Evolutionary conservation across 192 early-diverging fungal genomes (phyloP).

Genomic region (Coemansia reversa): DNA sequence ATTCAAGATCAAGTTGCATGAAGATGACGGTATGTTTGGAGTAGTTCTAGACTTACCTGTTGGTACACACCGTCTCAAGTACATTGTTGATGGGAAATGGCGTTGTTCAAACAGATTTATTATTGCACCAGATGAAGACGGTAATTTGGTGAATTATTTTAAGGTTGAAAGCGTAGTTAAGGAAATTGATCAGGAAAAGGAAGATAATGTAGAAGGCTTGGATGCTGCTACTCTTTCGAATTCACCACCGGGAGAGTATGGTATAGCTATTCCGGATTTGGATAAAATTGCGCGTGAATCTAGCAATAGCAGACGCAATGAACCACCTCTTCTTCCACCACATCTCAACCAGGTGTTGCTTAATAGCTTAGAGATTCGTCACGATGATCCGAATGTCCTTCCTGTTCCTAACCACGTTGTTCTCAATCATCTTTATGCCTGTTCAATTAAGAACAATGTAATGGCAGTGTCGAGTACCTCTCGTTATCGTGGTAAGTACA

Average conservation of each 20-base stretch:
- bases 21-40: slow-evolving; percentile 42
- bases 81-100: slow-evolving; percentile 99
- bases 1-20: slow-evolving; percentile 78
- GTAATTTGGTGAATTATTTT: slow-evolving; percentile 94
- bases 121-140: slow-evolving; percentile 89
- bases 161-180: slow-evolving; percentile 72
- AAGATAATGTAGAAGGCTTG: slow-evolving; percentile 52
- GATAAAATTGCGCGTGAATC: slow-evolving; percentile 43
- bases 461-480: slow-evolving; percentile 90
- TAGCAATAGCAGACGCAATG: slow-evolving; percentile 45
- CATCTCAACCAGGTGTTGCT: slow-evolving; percentile 92
- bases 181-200: slow-evolving; percentile 43
- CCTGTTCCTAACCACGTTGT: slow-evolving; percentile 91
- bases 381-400: slow-evolving; percentile 78
- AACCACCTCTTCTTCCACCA: slow-evolving; percentile 86
- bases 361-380: slow-evolving; percentile 66
- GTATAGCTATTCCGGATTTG: slow-evolving; percentile 59
- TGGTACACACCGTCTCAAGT: slow-evolving; percentile 95
- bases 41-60: slow-evolving; percentile 78
- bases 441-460: slow-evolving; percentile 91
- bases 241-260: slow-evolving; percentile 67
- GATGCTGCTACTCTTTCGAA: slow-evolving; percentile 53
- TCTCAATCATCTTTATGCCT: slow-evolving; percentile 95
- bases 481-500: slow-evolving; percentile 88
- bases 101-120: slow-evolving; percentile 89